Evolutionary conservation across 2,329 filamentous ascomycete genomes (phyloP), one percentile per base, ranked within the genome.

Genomic region (Epichloe amarillans): DNA sequence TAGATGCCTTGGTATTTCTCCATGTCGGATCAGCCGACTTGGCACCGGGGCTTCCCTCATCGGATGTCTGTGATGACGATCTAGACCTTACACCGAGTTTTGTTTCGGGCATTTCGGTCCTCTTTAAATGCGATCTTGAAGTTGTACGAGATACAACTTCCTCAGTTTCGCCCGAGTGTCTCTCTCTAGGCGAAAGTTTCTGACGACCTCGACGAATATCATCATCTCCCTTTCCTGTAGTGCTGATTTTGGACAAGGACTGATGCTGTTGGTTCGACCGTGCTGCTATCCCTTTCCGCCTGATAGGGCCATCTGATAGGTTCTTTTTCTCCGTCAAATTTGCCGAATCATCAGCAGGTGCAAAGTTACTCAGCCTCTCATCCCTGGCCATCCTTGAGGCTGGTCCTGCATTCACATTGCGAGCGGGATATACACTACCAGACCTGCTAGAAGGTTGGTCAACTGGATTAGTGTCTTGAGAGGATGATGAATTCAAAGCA

Each of bases 1-100:
- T 72, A 8, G 75, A 66, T 46, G 74, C 71, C 55, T 86, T 80
- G 46, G 76, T 79, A 49, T 72, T 73, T 55, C 85, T 78, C 76
- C 80, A 86, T 10, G 72, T 70, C 19, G 65, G 68, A 7, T 69
- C 67, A 26, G 69, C 62, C 14, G 57, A 59, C 2, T 58, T 62
- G 30, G 69, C 68, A 3, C 68, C 71, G 19, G 70, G 66, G 19
- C 67, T 65, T 5, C 70, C 65, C 11, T 67, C 68, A 37, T 74
- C 72, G 10, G 70, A 69, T 4, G 71, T 71, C 7, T 70, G 69
- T 5, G 69, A 72, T n/a, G 74, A 72, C 4, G 69, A 71, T 33
- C 70, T 74, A 23, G 63, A 69, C 19, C 72, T 60, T 37, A 69
- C 71, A 26, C 69, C 74, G 26, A 63, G 69, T 19, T 73, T 60